Conservation (phyloP, 2,329 filamentous ascomycete species). For the Fulvia fulva region DNA sequence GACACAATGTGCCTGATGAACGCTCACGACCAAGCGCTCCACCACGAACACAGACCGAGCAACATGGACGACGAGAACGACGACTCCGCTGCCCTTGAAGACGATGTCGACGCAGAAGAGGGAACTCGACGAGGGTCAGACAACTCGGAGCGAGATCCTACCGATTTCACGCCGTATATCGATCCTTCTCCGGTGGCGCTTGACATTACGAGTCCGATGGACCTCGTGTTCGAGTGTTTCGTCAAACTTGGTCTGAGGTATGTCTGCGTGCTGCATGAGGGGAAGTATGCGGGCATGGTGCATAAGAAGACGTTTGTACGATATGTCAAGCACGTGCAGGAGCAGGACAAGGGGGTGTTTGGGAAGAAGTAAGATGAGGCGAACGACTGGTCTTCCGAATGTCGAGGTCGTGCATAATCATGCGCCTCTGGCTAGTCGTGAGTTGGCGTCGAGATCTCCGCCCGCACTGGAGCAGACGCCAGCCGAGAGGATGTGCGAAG, state of each 20-base stretch:
- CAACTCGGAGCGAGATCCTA: conserved; percentile 52
- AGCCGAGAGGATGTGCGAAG: too few species aligned
- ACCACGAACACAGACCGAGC: conserved; percentile 15
- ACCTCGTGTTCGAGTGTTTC: conserved; percentile 94
- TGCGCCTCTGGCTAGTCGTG: too few species aligned
- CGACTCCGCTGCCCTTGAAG: conserved; percentile 12
- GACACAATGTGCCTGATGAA: conserved; percentile 79
- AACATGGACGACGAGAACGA: conserved; percentile 8
- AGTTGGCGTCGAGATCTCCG: too few species aligned
- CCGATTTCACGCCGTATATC: conserved; percentile 86
- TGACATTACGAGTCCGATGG: conserved; percentile 86
- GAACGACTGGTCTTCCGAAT: too few species aligned
- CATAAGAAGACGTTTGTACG: conserved; percentile 98
- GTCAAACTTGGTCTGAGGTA: conserved; percentile 89
- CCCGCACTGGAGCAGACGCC: too few species aligned
- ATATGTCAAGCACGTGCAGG: conserved; percentile 81
- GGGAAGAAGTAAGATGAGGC: conserved; percentile 6
- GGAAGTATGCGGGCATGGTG: conserved; percentile 81
- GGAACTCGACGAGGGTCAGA: background rate
- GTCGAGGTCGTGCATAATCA: too few species aligned
- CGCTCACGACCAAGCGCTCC: conserved; percentile 51
- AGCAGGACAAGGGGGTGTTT: conserved; percentile 33
- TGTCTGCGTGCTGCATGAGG: conserved; percentile 81
- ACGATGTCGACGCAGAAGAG: conserved; percentile 6
- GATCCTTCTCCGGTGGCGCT: conserved; percentile 85